A percentile compares a stretch with the other conserved stretches of the same genome.
phyloP scores from a whole-genome alignment of 179 eudicot genomes.

The Spinacia oleracea region DNA sequence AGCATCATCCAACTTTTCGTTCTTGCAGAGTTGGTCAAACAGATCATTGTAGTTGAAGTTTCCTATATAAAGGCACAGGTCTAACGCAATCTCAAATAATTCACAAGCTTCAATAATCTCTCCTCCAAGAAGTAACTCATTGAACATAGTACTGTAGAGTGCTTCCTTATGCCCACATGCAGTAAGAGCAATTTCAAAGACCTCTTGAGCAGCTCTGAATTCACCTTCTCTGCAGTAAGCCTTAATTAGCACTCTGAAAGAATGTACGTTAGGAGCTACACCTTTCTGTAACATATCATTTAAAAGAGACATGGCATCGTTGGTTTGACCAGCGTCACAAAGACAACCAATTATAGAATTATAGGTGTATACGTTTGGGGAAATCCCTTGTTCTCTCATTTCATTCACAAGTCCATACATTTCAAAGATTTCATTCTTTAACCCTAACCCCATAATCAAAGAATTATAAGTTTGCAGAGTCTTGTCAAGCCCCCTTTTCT shows the following conservation, averaged over 20 bases:
- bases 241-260: slow-evolving; percentile 63
- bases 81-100: slow-evolving; percentile 62
- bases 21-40: slow-evolving; percentile 58
- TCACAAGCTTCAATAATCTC: slow-evolving; percentile 68
- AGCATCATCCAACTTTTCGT: slow-evolving; percentile 65
- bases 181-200: slow-evolving; percentile 61
- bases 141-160: slow-evolving; percentile 67
- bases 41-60: slow-evolving; percentile 68
- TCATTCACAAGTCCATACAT: slow-evolving; percentile 86
- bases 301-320: slow-evolving; percentile 71
- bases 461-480: slow-evolving; percentile 79
- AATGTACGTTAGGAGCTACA: slow-evolving; percentile 59
- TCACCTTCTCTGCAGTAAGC: slow-evolving; percentile 82
- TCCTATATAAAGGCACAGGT: slow-evolving; percentile 60
- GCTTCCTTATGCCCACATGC: slow-evolving; percentile 69
- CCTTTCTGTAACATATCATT: slow-evolving; percentile 75
- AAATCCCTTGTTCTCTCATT: slow-evolving; percentile 80
- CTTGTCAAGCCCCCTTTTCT: slow-evolving; percentile 71
- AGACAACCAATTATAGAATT: slow-evolving; percentile 61
- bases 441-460: slow-evolving; percentile 66
- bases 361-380: slow-evolving; percentile 68
- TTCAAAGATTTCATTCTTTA: slow-evolving; percentile 75
- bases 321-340: slow-evolving; percentile 65
- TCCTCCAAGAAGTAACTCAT: slow-evolving; percentile 74
- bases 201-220: slow-evolving; percentile 79